These are phyloP conservation scores for Entelexis paramagnoliae DNA, from an alignment of 1,139 yeast species.

Conservation along the genomic window DNA sequence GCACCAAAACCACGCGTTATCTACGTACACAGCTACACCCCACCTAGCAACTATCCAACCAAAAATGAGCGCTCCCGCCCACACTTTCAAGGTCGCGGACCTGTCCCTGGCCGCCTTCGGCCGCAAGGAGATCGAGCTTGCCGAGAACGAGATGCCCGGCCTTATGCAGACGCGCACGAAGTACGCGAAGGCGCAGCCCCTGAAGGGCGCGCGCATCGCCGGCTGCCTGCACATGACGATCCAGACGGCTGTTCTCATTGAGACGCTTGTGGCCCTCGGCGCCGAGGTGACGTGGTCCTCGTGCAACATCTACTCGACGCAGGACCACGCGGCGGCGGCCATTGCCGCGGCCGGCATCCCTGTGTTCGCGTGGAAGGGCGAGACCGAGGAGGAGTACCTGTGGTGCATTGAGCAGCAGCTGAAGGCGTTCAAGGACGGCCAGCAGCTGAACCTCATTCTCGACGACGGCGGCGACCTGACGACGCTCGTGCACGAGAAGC, in stretches of 20 bases:
- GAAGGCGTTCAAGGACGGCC: constrained; percentile 93
- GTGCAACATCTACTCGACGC: constrained; percentile 99
- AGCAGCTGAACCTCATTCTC: constrained; percentile 92
- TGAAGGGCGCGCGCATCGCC: constrained; percentile 97
- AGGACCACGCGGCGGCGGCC: constrained; percentile 99
- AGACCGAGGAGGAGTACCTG: constrained; percentile 97
- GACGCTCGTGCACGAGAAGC: constrained; percentile 90
- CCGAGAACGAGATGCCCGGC: constrained; percentile 99
- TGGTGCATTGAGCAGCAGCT: constrained; percentile 99
- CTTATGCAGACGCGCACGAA: constrained; percentile 93
- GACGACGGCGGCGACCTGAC: constrained; percentile 99
- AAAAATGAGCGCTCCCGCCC: constrained; percentile 44
- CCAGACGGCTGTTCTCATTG: constrained; percentile 98
- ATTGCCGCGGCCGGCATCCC: constrained; percentile 99
- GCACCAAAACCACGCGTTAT: background rate
- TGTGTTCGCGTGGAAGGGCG: constrained; percentile 99
- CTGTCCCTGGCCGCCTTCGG: constrained; percentile 99
- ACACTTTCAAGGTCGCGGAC: constrained; percentile 92
- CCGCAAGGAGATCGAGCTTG: constrained; percentile 97
- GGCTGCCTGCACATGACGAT: constrained; percentile 99
- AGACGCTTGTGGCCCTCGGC: constrained; percentile 94
- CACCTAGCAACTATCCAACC: background rate
- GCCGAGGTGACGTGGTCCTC: constrained; percentile 99
- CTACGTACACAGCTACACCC: background rate
- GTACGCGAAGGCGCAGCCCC: constrained; percentile 88